Evolutionary conservation across 2,329 filamentous ascomycete genomes (phyloP), one percentile per base, ranked within the genome.

Genomic region (Fusarium sp.): DNA sequence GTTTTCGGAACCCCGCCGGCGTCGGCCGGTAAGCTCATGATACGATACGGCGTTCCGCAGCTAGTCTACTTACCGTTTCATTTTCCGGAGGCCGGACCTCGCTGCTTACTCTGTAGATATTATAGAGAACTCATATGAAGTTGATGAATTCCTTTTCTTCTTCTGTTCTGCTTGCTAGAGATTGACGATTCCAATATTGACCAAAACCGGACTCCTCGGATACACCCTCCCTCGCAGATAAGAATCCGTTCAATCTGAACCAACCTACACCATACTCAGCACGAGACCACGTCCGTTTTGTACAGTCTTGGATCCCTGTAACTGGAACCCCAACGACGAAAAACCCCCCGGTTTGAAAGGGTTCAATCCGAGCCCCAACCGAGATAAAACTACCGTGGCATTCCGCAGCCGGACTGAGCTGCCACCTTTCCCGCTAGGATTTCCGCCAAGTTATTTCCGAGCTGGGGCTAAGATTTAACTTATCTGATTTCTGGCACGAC

Each of bases 1-100:
- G 69, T 71, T 74, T 70, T 74, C 72, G 72, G 72, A 64, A 73
- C 50, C 62, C 62, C 46, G 49, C 51, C 62, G 62, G 39, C 31
- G 34, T 46, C 43, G 51, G 44, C 47, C 59, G 55, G 38, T 19
- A 62, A 40, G 53, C 50, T 70, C 57, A 67, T 71, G 62, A 62
- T 59, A 70, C 65, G 51, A 57, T 55, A 21, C 34, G 43, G 47
- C 40, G 57, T 54, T 34, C 56, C 49, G 46, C 19, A 19, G 49
- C 24, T n/a, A 19, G 49, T 17, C 17, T 44, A 42, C 28, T 61
- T 56, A 51, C 57, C 55, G 51, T 44, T 56, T 51, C 45, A 47
- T 44, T 45, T 46, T 49, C 62, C 62, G 42, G 34, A 43, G 53
- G 10, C 50, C 38, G 26, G 49, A 56, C 38, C 45, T 65, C 15